These are phyloP conservation scores for Penicillium sclerotiorum DNA, from an alignment of 2,329 filamentous ascomycete species.

Conservation along the genomic window DNA sequence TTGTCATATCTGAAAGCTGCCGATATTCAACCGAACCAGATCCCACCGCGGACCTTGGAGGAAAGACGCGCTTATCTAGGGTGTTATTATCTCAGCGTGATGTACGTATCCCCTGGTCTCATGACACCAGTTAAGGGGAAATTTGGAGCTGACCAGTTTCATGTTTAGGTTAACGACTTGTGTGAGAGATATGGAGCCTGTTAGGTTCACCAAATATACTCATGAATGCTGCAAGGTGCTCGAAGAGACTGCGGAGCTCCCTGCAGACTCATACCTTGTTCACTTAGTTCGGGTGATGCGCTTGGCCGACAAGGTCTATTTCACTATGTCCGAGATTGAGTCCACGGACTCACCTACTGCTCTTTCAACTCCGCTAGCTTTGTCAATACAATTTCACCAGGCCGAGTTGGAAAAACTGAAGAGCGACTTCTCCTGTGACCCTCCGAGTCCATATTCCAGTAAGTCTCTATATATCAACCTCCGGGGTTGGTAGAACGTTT, in stretches of 20 bases:
- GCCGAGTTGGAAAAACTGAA: constrained; percentile 41
- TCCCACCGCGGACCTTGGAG: constrained; percentile 50
- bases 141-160: not conserved
- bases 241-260: constrained; percentile 48
- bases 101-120: constrained; percentile 41
- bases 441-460: not conserved
- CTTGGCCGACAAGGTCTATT: constrained; percentile 55
- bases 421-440: constrained; percentile 8
- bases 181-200: constrained; percentile 51
- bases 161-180: constrained; percentile 21
- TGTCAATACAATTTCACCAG: constrained; percentile 48
- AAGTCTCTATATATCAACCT: constrained; percentile 9
- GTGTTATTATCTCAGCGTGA: constrained; percentile 58
- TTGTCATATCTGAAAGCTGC: constrained; percentile 13
- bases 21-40: constrained; percentile 24
- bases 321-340: constrained; percentile 23
- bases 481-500: no score
- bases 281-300: constrained; percentile 55
- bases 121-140: not conserved
- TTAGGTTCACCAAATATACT: constrained; percentile 57
- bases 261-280: constrained; percentile 52
- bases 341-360: constrained; percentile 4
- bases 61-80: constrained; percentile 57
- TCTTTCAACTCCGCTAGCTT: constrained; percentile 20
- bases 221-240: constrained; percentile 55